These are phyloP conservation scores for Eucalyptus rudis DNA, from an alignment of 345 rosid species.

Conservation along the genomic window DNA sequence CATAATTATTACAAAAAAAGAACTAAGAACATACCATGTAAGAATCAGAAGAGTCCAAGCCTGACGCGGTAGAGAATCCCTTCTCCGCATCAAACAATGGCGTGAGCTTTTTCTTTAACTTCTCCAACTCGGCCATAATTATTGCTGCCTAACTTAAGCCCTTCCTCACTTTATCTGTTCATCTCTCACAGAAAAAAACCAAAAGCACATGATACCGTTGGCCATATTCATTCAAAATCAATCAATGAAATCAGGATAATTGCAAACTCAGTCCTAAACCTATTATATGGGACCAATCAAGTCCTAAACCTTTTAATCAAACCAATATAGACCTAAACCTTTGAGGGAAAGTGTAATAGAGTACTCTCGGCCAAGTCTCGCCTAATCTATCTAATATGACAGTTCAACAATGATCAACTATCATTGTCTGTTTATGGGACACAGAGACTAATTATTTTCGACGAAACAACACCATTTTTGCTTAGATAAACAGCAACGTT, in stretches of 20 bases:
- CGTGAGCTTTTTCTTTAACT: slow-evolving; percentile 66
- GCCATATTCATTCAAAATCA: not conserved
- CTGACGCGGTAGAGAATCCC: slow-evolving; percentile 66
- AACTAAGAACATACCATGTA: slow-evolving; percentile 34
- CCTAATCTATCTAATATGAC: not conserved
- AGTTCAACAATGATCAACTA: too few relatives aligned
- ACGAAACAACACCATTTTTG: not conserved
- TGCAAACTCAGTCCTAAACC: not conserved
- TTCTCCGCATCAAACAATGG: slow-evolving; percentile 93
- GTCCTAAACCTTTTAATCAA: not conserved
- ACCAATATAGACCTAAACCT: not conserved
- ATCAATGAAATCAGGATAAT: not conserved
- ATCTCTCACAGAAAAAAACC: not conserved
- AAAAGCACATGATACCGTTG: not conserved
- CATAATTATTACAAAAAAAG: not conserved
- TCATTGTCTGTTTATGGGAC: not conserved
- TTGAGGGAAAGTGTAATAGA: not conserved
- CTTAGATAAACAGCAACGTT: not conserved
- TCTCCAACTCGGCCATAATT: slow-evolving; percentile 85
- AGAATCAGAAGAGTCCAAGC: slow-evolving; percentile 60
- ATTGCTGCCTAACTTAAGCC: not conserved
- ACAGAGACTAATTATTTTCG: not conserved
- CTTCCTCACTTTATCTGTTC: not conserved
- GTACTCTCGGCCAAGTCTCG: not conserved
- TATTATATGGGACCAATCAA: not conserved